Conservation (phyloP, 2,329 filamentous ascomycete species). For the Sporothrix inflata region DNA sequence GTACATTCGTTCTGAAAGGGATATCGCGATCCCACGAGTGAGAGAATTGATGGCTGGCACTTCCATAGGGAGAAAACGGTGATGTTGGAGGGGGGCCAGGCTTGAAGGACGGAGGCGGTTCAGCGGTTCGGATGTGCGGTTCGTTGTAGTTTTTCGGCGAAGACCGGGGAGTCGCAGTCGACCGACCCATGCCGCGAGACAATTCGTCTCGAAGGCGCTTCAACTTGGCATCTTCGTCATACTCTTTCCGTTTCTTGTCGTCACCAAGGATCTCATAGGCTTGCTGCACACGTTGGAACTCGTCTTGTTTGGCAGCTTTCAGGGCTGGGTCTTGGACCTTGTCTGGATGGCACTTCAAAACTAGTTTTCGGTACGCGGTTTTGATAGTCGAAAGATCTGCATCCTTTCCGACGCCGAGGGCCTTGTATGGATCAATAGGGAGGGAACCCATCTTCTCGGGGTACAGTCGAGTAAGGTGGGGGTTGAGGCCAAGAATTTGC, state of each 20-base stretch:
- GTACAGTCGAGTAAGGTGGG: no score
- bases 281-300: slow-evolving; percentile 90
- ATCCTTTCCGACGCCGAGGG: slow-evolving; percentile 72
- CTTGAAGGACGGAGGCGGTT: slow-evolving; percentile 51
- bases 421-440: slow-evolving; percentile 76
- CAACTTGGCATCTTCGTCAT: slow-evolving; percentile 75
- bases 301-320: slow-evolving; percentile 77
- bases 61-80: slow-evolving; percentile 38
- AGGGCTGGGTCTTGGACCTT: slow-evolving; percentile 79
- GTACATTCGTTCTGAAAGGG: slow-evolving; percentile 40
- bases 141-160: slow-evolving; percentile 44
- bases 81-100: slow-evolving; percentile 40
- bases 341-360: slow-evolving; percentile 87
- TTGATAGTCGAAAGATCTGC: slow-evolving; percentile 74
- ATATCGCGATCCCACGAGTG: slow-evolving; percentile 56
- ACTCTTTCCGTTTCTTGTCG: slow-evolving; percentile 70
- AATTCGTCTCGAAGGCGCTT: slow-evolving; percentile 64
- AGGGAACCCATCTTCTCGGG: slow-evolving; percentile 51
- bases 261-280: slow-evolving; percentile 91
- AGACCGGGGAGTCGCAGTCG: slow-evolving; percentile 48
- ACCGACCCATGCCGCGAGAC: slow-evolving; percentile 48
- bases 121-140: slow-evolving; percentile 56
- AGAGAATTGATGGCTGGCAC: slow-evolving; percentile 44
- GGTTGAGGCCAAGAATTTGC: neutral
- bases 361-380: slow-evolving; percentile 80